Evolutionary conservation across 305 asterid genomes (phyloP), one percentile per base, ranked within the genome.

Genomic region (Stenogyne calaminthoides): DNA sequence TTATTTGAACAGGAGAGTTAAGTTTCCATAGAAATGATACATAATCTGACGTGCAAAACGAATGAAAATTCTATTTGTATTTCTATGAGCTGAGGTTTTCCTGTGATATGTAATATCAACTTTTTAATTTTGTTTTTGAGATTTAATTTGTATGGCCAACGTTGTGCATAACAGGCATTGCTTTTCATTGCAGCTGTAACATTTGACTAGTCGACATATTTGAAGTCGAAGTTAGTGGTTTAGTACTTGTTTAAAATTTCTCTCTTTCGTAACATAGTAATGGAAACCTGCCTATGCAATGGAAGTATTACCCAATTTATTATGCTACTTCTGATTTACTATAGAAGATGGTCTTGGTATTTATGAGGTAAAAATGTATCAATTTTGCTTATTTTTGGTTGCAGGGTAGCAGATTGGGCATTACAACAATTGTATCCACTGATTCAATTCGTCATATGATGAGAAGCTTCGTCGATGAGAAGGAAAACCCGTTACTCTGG

Each of bases 361-460:
- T 32, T 66, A 51, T 64, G 72, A 58, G 27, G 52, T 36, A 55
- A 22, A 56, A 56, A 19, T 39, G 15, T 57, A 16, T 54, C 57
- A 4, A 39, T 36, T 63, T 42, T 36, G 16, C 39, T 12, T 34
- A 9, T 25, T 47, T 29, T 42, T 77, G 20, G 58, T 64, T 81
- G 74, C 86, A 92, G 98, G 98, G 88, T 65, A 88, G 96, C 87
- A 88, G 98, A 82, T 84, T 92, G 86, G 98, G 98, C 32, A 88
- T 92, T 65, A 92, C 98, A 27, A 92, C 97, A 32, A 92, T 92
- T 67, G 81, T 92, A 71, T 92, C 98, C 44, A 92, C 98, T 0
- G 98, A 92, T 80, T 92, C 98, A 22, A 86, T 92, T 73, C 85
- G 98, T 78, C 98, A 92, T 80, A 92, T 92, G 98, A 92, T 92